phyloP scores from a whole-genome alignment of 345 rosid genomes.

The Eucalyptus polybractea region DNA sequence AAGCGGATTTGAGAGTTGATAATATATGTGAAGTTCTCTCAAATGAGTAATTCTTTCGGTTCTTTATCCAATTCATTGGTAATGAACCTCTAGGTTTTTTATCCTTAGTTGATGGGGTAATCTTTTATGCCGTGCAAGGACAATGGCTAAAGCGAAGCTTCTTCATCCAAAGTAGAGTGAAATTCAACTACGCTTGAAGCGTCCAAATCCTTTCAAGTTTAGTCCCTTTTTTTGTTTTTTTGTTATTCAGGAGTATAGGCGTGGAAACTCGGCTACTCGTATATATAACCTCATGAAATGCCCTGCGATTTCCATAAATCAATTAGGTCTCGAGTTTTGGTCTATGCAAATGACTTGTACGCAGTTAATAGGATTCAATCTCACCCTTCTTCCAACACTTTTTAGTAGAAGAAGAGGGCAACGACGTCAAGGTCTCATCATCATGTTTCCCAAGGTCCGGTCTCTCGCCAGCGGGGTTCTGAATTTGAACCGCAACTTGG shows the following conservation, averaged over 20 bases:
- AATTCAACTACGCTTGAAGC: background rate
- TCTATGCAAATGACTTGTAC: background rate
- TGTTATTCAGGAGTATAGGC: background rate
- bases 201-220: background rate
- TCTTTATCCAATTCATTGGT: background rate
- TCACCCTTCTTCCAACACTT: background rate
- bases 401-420: background rate
- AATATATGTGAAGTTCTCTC: background rate
- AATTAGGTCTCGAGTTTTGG: background rate
- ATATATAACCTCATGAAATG: accelerated
- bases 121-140: background rate
- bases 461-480: background rate
- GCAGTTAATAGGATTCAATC: accelerated
- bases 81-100: background rate
- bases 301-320: accelerated
- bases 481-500: background rate
- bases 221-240: accelerated
- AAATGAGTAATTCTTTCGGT: background rate
- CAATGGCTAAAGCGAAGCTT: background rate
- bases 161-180: accelerated
- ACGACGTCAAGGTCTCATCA: background rate
- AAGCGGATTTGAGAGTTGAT: background rate
- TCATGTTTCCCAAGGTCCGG: background rate
- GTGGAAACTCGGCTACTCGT: background rate
- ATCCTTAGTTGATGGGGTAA: background rate